Evolutionary conservation across 2,329 filamentous ascomycete genomes (phyloP), one percentile per base, ranked within the genome.

Genomic region (Berkeleyomyces rouxiae): DNA sequence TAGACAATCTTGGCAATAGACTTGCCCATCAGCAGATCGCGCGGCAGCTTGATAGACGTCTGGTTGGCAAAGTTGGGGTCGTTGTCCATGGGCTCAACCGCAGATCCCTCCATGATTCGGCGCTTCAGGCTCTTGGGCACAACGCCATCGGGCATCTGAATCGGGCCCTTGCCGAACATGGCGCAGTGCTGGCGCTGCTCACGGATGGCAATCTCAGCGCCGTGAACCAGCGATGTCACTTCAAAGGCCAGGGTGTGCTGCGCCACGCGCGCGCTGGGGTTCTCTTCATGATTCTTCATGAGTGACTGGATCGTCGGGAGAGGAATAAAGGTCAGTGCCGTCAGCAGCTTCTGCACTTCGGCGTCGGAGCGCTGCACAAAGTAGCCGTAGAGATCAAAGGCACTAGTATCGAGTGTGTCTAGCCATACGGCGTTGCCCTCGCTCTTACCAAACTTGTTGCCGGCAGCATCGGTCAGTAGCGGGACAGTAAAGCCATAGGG

Each of bases 351-450:
- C 72, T 90, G 87, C 3, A 97, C 83, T 61, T 95, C 87, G 7
- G 81, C 81, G 70, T 99, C 93, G 0, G 90, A 78, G 0, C 87
- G 85, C 59, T 89, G 83, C 66, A 96, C 78, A 68, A 97, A 93
- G 76, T 92, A 96, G 71, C 91, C 78, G 71, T 97, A 97, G 0
- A 97, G 78, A 64, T 97, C 90, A 69, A 92, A 96, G 0, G 84
- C 77, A 39, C 81, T 84, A 1, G 92, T 95, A 80, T 90, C 82
- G 68, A 86, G 84, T 61, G 79, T 78, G 71, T 96, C 90, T 2
- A 99, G 80, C 93, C 93, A 99, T 43, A 99, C 75, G 2, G 92
- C 91, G 71, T 97, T 97, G 36, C 91, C 92, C 1, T 90, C 87
- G 66, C 86, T 95, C 76, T 99, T 99, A 60, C 93, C 93, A 68